These are phyloP conservation scores for Rhizoclosmatium globosum DNA, from an alignment of 192 early-diverging fungal species.

Conservation along the genomic window DNA sequence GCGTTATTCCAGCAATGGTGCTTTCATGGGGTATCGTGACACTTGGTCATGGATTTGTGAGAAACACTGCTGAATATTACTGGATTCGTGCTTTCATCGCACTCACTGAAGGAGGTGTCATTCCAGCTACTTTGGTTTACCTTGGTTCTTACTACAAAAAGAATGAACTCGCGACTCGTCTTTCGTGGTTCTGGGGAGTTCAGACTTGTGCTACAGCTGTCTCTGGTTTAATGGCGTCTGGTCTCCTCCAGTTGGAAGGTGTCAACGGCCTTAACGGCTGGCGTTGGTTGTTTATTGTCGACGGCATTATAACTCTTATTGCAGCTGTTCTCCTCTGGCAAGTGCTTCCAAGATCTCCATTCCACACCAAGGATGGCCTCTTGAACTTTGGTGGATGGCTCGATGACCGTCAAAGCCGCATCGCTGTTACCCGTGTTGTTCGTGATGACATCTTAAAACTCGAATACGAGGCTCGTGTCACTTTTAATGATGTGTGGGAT, in stretches of 20 bases:
- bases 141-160: conserved; percentile 33
- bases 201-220: conserved; percentile 53
- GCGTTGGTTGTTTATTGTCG: conserved; percentile 74
- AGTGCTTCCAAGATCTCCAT: conserved; percentile 59
- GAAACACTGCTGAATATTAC: conserved; percentile 10
- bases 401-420: conserved; percentile 58
- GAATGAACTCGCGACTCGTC: too few relatives aligned
- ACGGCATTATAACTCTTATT: conserved; percentile 62
- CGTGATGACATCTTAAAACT: conserved; percentile 59
- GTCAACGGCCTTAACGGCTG: conserved; percentile 64
- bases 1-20: conserved; percentile 32
- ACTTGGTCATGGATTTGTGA: not conserved
- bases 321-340: conserved; percentile 63
- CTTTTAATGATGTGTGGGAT: conserved; percentile 23
- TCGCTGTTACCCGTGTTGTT: conserved; percentile 46
- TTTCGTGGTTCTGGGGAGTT: conserved; percentile 28
- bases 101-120: conserved; percentile 34
- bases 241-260: conserved; percentile 62
- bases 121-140: conserved; percentile 37
- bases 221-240: conserved; percentile 63
- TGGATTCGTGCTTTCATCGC: conserved; percentile 20
- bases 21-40: conserved; percentile 28
- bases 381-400: conserved; percentile 24
- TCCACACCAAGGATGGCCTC: conserved; percentile 3
- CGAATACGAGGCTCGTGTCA: conserved; percentile 19